Evolutionary conservation across 108 stramenopile species (phyloP).

Genomic region (Fragilaria radians): DNA sequence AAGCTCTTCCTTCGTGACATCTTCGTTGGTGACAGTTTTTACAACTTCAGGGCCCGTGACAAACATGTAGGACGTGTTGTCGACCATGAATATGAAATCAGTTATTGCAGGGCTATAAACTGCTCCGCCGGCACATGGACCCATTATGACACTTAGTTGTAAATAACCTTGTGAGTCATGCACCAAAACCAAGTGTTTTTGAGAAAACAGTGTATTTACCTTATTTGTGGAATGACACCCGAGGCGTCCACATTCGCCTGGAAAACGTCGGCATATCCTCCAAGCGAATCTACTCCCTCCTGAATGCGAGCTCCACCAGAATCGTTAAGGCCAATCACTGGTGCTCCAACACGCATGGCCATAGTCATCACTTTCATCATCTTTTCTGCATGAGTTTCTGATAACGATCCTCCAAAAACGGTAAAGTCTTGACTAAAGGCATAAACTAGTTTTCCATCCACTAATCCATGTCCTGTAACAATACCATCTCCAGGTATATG

Average conservation of each 20-base stretch:
- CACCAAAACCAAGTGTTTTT: background rate
- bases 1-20: constrained; percentile 96
- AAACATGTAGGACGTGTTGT: constrained; percentile 95
- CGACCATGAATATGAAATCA: constrained; percentile 99
- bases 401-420: constrained; percentile 93
- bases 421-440: constrained; percentile 97
- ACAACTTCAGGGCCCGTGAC: constrained; percentile 99
- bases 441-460: constrained; percentile 79
- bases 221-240: constrained; percentile 92
- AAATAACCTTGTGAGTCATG: background rate
- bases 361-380: constrained; percentile 99
- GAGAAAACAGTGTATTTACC: background rate
- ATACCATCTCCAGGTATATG: constrained; percentile 95
- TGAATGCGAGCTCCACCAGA: constrained; percentile 99
- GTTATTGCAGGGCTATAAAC: constrained; percentile 99
- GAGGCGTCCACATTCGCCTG: constrained; percentile 96
- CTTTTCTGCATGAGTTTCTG: constrained; percentile 97
- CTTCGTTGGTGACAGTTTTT: constrained; percentile 98
- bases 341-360: constrained; percentile 89
- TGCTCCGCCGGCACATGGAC: constrained; percentile 81
- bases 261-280: constrained; percentile 98
- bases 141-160: constrained; percentile 36
- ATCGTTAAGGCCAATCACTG: constrained; percentile 98
- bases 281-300: constrained; percentile 96
- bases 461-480: constrained; percentile 60